Percentiles rank a stretch among this genome's conserved stretches.
phyloP scores from a whole-genome alignment of 257 asterid species.

The Fraxinus pennsylvanica region DNA sequence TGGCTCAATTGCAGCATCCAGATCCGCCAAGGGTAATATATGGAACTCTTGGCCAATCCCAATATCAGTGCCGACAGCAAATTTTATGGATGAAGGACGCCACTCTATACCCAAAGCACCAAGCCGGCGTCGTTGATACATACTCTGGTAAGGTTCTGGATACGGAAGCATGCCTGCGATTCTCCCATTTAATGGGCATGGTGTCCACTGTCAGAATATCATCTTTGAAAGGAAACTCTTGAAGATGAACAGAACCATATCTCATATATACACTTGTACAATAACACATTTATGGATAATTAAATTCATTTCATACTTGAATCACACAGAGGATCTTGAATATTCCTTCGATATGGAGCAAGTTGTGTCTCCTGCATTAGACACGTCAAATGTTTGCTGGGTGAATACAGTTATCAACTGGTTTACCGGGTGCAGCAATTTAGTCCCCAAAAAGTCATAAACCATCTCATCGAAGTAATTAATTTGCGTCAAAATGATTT shows the following conservation, averaged over 20 bases:
- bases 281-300: slow-evolving; percentile 8
- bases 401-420: not conserved
- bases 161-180: slow-evolving; percentile 90
- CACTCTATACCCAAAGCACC: slow-evolving; percentile 91
- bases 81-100: slow-evolving; percentile 83
- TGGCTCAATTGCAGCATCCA: slow-evolving; percentile 75
- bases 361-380: slow-evolving; percentile 92
- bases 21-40: slow-evolving; percentile 78
- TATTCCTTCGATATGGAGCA: slow-evolving; percentile 71
- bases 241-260: slow-evolving; percentile 16
- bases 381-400: slow-evolving; percentile 19
- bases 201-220: slow-evolving; percentile 28
- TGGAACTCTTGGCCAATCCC: slow-evolving; percentile 79
- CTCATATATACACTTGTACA: not conserved
- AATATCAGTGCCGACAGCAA: slow-evolving; percentile 83
- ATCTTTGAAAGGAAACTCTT: slow-evolving; percentile 17
- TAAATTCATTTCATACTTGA: slow-evolving; percentile 62
- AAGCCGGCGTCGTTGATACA: slow-evolving; percentile 79
- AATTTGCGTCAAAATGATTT: not conserved
- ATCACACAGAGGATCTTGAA: slow-evolving; percentile 88
- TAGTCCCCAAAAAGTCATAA: not conserved
- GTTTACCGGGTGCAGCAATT: not conserved
- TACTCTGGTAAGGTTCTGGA: slow-evolving; percentile 95
- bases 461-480: not conserved
- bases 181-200: slow-evolving; percentile 27